phyloP scores from a whole-genome alignment of 2,329 filamentous ascomycete genomes.

The Ophiocordyceps camponoti-rufipedis region DNA sequence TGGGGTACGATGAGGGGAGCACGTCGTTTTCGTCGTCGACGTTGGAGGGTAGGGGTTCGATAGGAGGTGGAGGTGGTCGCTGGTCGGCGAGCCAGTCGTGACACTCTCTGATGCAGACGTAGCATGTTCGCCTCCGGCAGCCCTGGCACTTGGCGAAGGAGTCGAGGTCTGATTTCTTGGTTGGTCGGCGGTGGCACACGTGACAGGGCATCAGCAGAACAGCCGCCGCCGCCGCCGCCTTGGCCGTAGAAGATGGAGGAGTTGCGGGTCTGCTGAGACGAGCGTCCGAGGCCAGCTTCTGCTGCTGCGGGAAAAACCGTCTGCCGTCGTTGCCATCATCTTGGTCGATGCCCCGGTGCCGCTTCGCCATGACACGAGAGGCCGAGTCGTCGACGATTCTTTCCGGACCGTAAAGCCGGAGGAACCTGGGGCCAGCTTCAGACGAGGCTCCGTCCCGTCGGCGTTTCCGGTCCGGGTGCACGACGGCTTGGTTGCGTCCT shows the following conservation, averaged over 20 bases:
- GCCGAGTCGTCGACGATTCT: constrained; percentile 8
- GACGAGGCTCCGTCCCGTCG: constrained; percentile 13
- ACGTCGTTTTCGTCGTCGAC: constrained; percentile 5
- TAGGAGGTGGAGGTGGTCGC: background rate
- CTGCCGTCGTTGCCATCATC: constrained; percentile 6
- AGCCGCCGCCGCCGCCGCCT: constrained; percentile 1
- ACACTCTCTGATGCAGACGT: constrained; percentile 49
- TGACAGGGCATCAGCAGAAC: constrained; percentile 37
- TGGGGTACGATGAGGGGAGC: constrained; percentile 18
- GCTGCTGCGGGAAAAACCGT: background rate
- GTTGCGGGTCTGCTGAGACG: too few relatives aligned
- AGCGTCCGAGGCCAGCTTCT: background rate
- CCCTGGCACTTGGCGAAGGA: constrained; percentile 45
- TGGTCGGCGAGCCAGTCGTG: constrained; percentile 22
- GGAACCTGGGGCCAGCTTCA: constrained; percentile 3
- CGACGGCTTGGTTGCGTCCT: constrained; percentile 7
- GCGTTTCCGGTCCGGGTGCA: constrained; percentile 15
- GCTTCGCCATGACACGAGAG: constrained; percentile 14
- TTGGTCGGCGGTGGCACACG: constrained; percentile 48
- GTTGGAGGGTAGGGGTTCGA: background rate
- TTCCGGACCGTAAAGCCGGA: constrained; percentile 9
- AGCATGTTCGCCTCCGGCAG: constrained; percentile 45
- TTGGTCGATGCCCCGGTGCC: constrained; percentile 6
- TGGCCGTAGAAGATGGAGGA: too few relatives aligned
- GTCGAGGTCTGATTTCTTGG: constrained; percentile 46